Base-by-base conservation (phyloP, 768 basidiomycete genomes). In the Calocybe indica region DNA sequence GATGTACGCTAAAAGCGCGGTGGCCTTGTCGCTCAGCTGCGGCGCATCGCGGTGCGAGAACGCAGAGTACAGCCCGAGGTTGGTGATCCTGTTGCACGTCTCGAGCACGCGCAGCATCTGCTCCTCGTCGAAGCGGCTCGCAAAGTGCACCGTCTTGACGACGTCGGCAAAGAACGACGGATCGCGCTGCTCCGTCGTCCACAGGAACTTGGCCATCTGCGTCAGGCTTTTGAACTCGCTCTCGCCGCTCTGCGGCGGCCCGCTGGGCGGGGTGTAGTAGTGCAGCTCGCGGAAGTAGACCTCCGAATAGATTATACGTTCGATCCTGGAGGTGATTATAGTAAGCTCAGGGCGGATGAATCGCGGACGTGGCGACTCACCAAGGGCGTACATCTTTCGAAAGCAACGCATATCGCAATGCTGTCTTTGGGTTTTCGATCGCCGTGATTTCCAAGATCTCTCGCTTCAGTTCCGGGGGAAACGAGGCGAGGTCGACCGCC, bases 301-400 rank as follows among this genome's bases (percentile, higher is more conserved):
- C 36, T 53, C 55, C 22, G 43, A 52, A 41, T 56, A 56, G 40
- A 56, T 54, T 22, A 56, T 53, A 14, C 47, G 53, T 38, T 58
- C 57, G 3, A 55, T 51, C 57, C 57, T 56, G 32, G 14, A 11
- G 3, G 30, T 5, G 1, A 12, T 5, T n/a, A 30, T 2, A 9
- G 7, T 32, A 3, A 9, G 5, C 48, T 37, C 45, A 32, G 35
- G 15, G 15, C 12, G 33, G 31, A n/a, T 1, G 9, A 33, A 15
- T 28, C 14, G 32, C 5, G 2, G 15, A 29, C 28, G 6, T 5
- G 34, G 1, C 13, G 12, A 32, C 51, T 40, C 42, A 59, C 53
- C 53, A 57, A n/a, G 46, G 36, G 36, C 55, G 52, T 5, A 55
- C 42, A 2, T 53, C 48, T 4, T 50, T 45, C 7, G 58, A 58